Conservation (phyloP, 192 early-diverging fungal genomes). For the Diversispora eburnea region DNA sequence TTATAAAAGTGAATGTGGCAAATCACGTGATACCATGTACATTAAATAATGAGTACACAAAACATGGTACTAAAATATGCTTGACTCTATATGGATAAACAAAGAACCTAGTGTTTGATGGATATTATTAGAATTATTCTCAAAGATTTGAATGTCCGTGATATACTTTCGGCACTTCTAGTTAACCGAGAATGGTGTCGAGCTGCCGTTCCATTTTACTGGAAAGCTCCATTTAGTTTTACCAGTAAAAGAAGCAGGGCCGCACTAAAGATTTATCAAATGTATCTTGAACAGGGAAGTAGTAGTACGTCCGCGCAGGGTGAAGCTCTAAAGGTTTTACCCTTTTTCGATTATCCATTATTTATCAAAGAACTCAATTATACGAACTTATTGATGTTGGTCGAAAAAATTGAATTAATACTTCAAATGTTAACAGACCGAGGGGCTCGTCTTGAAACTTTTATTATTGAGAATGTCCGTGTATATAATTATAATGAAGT, state of each 20-base stretch:
- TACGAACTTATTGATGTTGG: conserved; percentile 6
- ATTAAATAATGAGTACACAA: too few species aligned
- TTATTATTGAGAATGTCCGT: conserved; percentile 23
- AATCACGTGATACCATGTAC: too few species aligned
- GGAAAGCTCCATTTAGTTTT: conserved; percentile 27
- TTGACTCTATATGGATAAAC: too few species aligned
- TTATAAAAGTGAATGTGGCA: too few species aligned
- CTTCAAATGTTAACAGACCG: conserved; percentile 19
- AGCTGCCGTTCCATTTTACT: conserved; percentile 20
- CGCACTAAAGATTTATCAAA: conserved; percentile 21
- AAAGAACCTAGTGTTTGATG: too few species aligned
- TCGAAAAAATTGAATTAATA: not conserved
- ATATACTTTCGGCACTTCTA: conserved; percentile 27
- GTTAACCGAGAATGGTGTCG: not conserved
- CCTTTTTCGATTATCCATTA: conserved; percentile 21
- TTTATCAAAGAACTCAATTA: conserved; percentile 27
- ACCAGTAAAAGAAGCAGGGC: conserved; percentile 13
- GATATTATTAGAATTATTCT: conserved; percentile 8
- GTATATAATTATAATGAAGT: conserved; percentile 3
- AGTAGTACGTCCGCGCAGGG: not conserved
- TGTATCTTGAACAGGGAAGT: conserved; percentile 12
- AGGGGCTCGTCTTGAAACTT: conserved; percentile 11
- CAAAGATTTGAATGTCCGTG: conserved; percentile 18
- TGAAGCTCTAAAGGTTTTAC: not conserved
- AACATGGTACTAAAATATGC: too few species aligned